Evolutionary conservation across 192 early-diverging fungal genomes (phyloP).

Genomic region (Gorgonomyces haynaldii): DNA sequence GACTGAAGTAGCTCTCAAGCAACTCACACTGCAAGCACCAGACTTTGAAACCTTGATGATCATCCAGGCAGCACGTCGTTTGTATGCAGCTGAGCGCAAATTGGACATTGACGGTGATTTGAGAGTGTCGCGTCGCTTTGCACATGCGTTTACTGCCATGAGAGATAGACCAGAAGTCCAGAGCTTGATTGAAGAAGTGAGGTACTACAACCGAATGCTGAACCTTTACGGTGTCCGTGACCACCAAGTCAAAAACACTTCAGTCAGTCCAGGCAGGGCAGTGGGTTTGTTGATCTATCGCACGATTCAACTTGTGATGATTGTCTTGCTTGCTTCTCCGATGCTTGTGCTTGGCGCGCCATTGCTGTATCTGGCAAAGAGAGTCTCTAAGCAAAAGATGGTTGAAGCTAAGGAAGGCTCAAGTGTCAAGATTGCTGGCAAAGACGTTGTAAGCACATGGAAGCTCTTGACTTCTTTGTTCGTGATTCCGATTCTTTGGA

Average conservation of each 20-base stretch:
- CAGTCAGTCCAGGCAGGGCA: constrained; percentile 50
- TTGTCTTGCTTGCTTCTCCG: constrained; percentile 71
- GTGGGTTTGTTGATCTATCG: constrained; percentile 61
- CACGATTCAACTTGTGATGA: constrained; percentile 51
- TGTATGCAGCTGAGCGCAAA: constrained; percentile 80
- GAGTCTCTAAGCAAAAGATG: constrained; percentile 12
- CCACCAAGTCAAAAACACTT: constrained; percentile 85
- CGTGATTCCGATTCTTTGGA: constrained; percentile 5
- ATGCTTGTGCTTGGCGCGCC: constrained; percentile 39
- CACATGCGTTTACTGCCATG: constrained; percentile 66
- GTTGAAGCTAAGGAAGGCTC: constrained; percentile 66
- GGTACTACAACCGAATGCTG: constrained; percentile 78
- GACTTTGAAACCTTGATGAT: constrained; percentile 92
- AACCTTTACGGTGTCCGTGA: constrained; percentile 88
- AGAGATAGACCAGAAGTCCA: constrained; percentile 71
- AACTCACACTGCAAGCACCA: constrained; percentile 83
- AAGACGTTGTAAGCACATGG: constrained; percentile 95
- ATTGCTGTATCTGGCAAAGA: constrained; percentile 11
- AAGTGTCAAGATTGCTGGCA: constrained; percentile 85
- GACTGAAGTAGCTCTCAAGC: constrained; percentile 67
- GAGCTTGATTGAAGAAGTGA: constrained; percentile 62
- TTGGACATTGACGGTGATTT: constrained; percentile 77
- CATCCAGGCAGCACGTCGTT: constrained; percentile 83
- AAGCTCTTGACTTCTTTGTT: constrained; percentile 39
- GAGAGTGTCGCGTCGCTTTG: constrained; percentile 79